phyloP scores from a whole-genome alignment of 169 alveolate genomes.

The Theileria annulata region DNA sequence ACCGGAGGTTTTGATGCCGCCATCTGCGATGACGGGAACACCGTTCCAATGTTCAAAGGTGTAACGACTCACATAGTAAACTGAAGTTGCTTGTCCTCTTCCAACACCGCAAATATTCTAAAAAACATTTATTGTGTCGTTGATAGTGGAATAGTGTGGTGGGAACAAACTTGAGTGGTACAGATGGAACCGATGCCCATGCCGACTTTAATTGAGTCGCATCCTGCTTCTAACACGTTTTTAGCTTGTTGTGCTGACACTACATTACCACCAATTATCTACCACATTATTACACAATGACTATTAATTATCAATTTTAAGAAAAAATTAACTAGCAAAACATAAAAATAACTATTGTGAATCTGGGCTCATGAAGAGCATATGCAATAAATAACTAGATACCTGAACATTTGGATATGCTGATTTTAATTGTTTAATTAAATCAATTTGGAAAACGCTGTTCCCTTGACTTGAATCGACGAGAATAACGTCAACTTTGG shows the following conservation, averaged over 20 bases:
- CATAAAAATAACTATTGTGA: no score
- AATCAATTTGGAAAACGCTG: conserved; percentile 85
- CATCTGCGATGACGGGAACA: conserved; percentile 92
- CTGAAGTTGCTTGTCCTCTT: conserved; percentile 90
- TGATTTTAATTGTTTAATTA: conserved; percentile 83
- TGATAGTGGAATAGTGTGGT: background rate
- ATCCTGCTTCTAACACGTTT: conserved; percentile 84
- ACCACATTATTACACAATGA: no score
- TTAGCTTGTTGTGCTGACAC: conserved; percentile 89
- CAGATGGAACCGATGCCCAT: conserved; percentile 97
- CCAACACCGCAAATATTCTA: conserved; percentile 85
- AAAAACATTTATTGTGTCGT: conserved; percentile 24
- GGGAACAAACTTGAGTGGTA: conserved; percentile 83
- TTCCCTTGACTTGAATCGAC: conserved; percentile 93
- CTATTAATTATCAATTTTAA: background rate
- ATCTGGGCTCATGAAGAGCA: no score
- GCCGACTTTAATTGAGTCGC: conserved; percentile 87
- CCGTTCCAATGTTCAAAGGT: conserved; percentile 75
- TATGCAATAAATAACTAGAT: no score
- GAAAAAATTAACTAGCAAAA: no score
- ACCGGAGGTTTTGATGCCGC: conserved; percentile 92
- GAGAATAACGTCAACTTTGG: conserved; percentile 79
- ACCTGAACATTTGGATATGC: conserved; percentile 74
- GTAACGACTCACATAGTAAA: conserved; percentile 86
- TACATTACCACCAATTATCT: conserved; percentile 92